Evolutionary conservation across 495 filamentous ascomycete species (phyloP).

Genomic region (Tetracladium setigerum): DNA sequence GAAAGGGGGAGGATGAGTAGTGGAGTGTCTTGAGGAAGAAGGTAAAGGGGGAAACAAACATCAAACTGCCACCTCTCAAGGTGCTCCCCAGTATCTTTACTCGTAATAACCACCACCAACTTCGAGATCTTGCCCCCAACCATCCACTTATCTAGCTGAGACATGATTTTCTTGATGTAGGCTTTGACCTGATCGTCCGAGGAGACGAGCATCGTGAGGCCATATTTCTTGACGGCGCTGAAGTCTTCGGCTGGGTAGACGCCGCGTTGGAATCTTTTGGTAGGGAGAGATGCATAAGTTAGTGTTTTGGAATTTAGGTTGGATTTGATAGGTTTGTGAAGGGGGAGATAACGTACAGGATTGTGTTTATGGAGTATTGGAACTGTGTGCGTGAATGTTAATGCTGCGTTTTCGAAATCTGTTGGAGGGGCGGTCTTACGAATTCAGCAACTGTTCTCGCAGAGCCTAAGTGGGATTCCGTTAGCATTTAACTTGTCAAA

Average conservation of each 20-base stretch:
- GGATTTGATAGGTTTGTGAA: not conserved
- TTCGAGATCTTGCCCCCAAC: constrained; percentile 91
- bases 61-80: constrained; percentile 98
- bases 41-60: too few species aligned
- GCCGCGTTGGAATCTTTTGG: constrained; percentile 68
- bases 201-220: constrained; percentile 94
- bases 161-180: constrained; percentile 98
- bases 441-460: constrained; percentile 92
- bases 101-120: constrained; percentile 90
- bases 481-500: not conserved
- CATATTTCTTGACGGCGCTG: constrained; percentile 95
- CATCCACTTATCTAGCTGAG: constrained; percentile 94
- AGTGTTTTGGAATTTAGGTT: not conserved
- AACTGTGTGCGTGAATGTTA: constrained; percentile 36
- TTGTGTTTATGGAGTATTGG: constrained; percentile 95
- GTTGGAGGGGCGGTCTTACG: constrained; percentile 23
- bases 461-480: constrained; percentile 32
- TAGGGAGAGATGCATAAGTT: constrained; percentile 27
- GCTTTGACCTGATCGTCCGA: constrained; percentile 97
- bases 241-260: constrained; percentile 99
- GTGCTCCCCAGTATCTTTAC: constrained; percentile 93
- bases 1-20: not conserved
- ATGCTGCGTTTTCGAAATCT: not conserved
- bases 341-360: constrained; percentile 45
- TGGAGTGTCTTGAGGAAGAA: too few species aligned